Evolutionary conservation across 768 basidiomycete species (phyloP), one percentile per base, ranked within the genome.

Genomic region (Sporobolomyces phaffii): DNA sequence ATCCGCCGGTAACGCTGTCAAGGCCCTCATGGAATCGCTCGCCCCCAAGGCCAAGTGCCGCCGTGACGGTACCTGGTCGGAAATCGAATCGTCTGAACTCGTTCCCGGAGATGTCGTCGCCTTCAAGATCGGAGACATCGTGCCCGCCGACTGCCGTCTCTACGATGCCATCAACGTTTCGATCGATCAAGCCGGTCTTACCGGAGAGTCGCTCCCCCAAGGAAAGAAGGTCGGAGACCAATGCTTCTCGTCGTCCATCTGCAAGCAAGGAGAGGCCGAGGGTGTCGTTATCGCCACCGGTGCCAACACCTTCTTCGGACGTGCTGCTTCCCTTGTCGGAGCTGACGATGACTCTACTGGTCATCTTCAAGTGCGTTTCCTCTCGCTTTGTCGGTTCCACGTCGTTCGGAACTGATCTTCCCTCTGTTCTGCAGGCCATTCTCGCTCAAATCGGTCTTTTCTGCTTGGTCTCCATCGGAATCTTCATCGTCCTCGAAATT

Each of bases 121-220:
- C 5, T 98, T 97, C 90, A 98, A 98, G 81, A 97, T 97, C 78
- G 94, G 94, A 81, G 94, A 97, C 75, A 89, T 98, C 71, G 94
- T 97, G 65, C 91, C 94, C 59, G 93, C 92, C 68, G 94, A 97
- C 77, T 96, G 93, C 80, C 91, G 93, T 83, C 87, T 98, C 65
- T 88, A 87, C 10, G 94, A 98, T 77, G 86, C 93, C 60, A 86
- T 97, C 84, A 96, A 97, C 80, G 89, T 98, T 43, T 94, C 91
- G 41, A 97, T 97, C 76, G 94, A 98, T 78, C 93, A 97, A 82
- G 94, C 94, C 69, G 94, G 93, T 62, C 85, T 98, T 48, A 98
- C 94, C 18, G 94, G 94, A 76, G 94, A 98, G 83, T 96, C 91
- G 15, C 85, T 97, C 33, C 94, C 94, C 41, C 85, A 87, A 77